Evolutionary conservation across 2,329 filamentous ascomycete species (phyloP), one percentile per base, ranked within the genome.

Genomic region (Trichoderma oligosporum): DNA sequence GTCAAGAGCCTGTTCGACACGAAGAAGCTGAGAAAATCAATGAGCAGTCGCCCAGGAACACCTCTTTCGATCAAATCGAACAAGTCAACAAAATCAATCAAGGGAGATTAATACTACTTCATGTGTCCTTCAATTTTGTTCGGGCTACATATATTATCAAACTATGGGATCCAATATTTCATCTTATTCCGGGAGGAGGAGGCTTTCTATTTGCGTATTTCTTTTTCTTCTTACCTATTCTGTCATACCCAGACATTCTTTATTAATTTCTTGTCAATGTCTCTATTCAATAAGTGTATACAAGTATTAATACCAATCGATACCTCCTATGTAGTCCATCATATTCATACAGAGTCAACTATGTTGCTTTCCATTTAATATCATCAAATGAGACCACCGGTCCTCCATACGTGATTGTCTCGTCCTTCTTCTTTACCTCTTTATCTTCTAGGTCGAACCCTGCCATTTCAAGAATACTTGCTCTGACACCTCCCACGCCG

Each of bases 1-100:
- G 85, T 91, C 58, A 88, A 88, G 76, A 88, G 85, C 66, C 71
- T 88, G 45, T 84, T 91, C 65, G 84, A 87, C 61, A 78, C 82
- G 5, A 89, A 88, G 69, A 85, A 80, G 66, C 69, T 78, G 52
- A 74, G 71, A 55, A 71, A 72, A 33, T 70, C 74, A 4, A 63
- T 72, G 16, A 74, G 71, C 56, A 74, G 71, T 53, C 70, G 78
- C 35, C 76, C 78, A 1, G 75, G 72, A 4, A 78, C 74, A 7
- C 68, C 65, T 3, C 65, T 70, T 7, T 75, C 65, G 4, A 58
- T 54, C 53, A 59, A 46, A 41, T 59, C 57, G 14, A 31, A 44
- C 52, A 55, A 48, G 44, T 49, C 49, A 27, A 9, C 45, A 1
- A 42, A 27, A 25, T 52, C 48, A 16, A 44, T 47, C 24, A 57